Evolutionary conservation across 257 asterid genomes (phyloP).

Genomic region (Osmanthus fragrans): DNA sequence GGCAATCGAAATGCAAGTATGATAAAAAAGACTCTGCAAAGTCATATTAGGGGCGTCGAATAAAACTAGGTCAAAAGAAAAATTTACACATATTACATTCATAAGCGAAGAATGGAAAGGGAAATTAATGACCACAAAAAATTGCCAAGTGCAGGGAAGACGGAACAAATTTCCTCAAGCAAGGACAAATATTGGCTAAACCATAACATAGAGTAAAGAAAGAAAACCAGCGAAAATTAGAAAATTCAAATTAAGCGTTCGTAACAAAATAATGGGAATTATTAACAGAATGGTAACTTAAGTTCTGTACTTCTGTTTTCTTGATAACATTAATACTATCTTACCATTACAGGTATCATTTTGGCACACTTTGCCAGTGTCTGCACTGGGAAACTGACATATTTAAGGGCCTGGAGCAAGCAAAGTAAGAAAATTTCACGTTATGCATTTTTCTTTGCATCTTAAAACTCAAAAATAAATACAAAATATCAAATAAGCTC

Average conservation of each 20-base stretch:
- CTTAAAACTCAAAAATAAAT: slow-evolving; percentile 1
- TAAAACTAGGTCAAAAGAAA: neutral
- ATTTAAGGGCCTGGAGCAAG: slow-evolving; percentile 89
- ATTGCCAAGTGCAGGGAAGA: neutral
- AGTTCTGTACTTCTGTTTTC: slow-evolving; percentile 4
- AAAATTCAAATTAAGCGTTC: neutral
- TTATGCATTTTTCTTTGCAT: slow-evolving; percentile 23
- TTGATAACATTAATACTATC: slow-evolving; percentile 28
- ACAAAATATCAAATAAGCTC: slow-evolving; percentile 2
- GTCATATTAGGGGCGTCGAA: neutral
- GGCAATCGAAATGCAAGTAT: neutral
- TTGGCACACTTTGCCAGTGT: slow-evolving; percentile 99
- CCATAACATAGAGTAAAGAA: neutral
- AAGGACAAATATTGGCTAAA: neutral
- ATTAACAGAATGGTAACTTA: slow-evolving; percentile 1
- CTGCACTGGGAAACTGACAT: slow-evolving; percentile 97
- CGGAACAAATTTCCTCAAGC: neutral
- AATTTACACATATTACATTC: neutral
- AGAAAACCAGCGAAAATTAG: neutral
- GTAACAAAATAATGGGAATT: neutral
- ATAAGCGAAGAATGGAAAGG: neutral
- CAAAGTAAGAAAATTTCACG: slow-evolving; percentile 18
- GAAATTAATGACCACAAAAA: neutral
- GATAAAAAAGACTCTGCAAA: neutral
- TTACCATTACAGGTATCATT: slow-evolving; percentile 99